phyloP scores from a whole-genome alignment of 768 basidiomycete genomes.

The Rhodotorula sphaerocarpa region DNA sequence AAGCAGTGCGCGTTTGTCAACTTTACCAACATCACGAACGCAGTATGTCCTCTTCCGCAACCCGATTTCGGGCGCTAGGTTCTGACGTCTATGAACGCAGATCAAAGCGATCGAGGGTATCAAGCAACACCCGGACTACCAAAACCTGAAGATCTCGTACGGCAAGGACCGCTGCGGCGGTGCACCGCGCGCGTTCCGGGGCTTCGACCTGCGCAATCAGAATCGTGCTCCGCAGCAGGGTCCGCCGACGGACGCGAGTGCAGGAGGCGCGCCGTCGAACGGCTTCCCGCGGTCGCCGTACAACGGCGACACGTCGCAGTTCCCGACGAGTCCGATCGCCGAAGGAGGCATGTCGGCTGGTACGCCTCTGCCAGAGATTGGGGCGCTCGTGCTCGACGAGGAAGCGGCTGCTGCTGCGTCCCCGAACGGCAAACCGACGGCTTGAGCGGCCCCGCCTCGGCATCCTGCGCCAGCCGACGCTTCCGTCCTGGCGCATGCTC shows the following conservation, averaged over 20 bases:
- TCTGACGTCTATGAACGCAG: not conserved
- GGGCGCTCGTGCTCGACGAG: conserved; percentile 33
- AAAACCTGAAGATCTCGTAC: conserved; percentile 78
- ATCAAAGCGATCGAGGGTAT: conserved; percentile 97
- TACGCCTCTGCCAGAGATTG: conserved; percentile 24
- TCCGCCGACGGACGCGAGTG: not conserved
- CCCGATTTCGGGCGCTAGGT: not conserved
- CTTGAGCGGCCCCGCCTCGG: not conserved
- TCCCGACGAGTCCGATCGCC: conserved; percentile 19
- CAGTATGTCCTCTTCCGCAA: conserved; percentile 40
- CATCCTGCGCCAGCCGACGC: too few species aligned
- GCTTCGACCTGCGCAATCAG: conserved; percentile 30
- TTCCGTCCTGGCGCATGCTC: too few species aligned
- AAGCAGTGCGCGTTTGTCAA: conserved; percentile 95
- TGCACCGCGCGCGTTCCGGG: conserved; percentile 30
- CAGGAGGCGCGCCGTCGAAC: not conserved
- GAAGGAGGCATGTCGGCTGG: not conserved
- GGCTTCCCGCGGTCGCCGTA: conserved; percentile 21
- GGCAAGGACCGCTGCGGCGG: conserved; percentile 35
- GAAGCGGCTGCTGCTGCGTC: conserved; percentile 19
- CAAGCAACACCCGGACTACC: conserved; percentile 84
- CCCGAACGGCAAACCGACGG: not conserved
- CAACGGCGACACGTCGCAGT: conserved; percentile 10
- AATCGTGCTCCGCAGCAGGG: conserved; percentile 1
- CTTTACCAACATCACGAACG: conserved; percentile 88